phyloP scores from a whole-genome alignment of 306 rosid species.

The Pachyrhizus erosus region DNA sequence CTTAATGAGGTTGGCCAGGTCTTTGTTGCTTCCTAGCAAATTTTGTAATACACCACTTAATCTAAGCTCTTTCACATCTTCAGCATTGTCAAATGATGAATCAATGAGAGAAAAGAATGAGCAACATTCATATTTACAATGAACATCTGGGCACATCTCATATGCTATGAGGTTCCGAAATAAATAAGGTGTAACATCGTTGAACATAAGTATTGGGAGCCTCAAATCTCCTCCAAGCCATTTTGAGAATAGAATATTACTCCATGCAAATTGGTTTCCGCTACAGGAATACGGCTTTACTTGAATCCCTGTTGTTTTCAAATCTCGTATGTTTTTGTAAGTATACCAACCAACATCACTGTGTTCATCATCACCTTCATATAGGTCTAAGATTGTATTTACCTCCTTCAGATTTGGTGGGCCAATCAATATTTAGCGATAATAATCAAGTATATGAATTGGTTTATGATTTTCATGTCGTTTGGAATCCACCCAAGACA shows the following conservation, averaged over 20 bases:
- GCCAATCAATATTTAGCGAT: background rate
- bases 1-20: background rate
- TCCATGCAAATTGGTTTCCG: background rate
- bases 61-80: slow-evolving; percentile 25
- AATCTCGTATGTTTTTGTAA: slow-evolving; percentile 2
- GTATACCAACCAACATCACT: background rate
- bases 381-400: background rate
- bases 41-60: slow-evolving; percentile 8
- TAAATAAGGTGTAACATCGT: background rate
- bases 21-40: background rate
- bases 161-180: slow-evolving; percentile 12
- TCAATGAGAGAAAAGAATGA: background rate
- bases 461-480: too few species aligned
- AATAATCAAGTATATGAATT: background rate
- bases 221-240: slow-evolving; percentile 23
- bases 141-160: slow-evolving; percentile 32
- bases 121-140: background rate
- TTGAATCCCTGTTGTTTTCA: slow-evolving; percentile 9
- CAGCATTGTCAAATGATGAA: slow-evolving; percentile 20
- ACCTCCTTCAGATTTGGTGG: background rate
- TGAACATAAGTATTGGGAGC: background rate
- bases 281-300: background rate
- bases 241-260: slow-evolving; percentile 3
- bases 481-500: background rate
- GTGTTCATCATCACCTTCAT: background rate